Percentiles rank a stretch among this genome's conserved stretches.
phyloP scores from a whole-genome alignment of 2,329 filamentous ascomycete genomes.

The Colletotrichum sp. region DNA sequence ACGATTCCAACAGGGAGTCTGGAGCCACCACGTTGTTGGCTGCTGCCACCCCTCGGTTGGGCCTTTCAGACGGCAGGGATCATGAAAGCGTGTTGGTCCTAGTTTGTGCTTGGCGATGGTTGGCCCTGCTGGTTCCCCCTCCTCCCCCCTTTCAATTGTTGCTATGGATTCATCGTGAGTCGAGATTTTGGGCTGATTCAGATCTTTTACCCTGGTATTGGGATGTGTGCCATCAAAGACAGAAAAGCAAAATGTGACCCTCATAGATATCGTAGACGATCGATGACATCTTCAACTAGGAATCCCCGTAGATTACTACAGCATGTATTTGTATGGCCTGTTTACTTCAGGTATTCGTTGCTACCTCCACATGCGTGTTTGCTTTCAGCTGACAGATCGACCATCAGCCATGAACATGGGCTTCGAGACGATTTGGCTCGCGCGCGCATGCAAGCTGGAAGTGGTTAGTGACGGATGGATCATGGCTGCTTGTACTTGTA shows the following conservation, averaged over 20 bases:
- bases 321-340: neutral
- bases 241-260: neutral
- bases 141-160: neutral
- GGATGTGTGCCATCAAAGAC: neutral
- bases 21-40: neutral
- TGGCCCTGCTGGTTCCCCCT: neutral
- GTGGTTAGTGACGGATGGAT: neutral
- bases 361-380: neutral
- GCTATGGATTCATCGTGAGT: neutral
- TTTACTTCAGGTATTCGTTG: neutral
- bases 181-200: neutral
- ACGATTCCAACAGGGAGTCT: slow-evolving; percentile 11
- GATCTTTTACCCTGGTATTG: neutral
- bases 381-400: neutral
- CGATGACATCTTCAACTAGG: neutral
- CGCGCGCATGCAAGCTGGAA: neutral
- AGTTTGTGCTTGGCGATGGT: neutral
- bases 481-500: neutral
- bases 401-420: neutral
- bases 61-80: neutral
- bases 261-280: neutral
- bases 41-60: neutral
- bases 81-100: neutral
- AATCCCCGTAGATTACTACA: neutral
- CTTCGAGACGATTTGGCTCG: neutral